A percentile compares a stretch with the other conserved stretches of the same genome.
Evolutionary conservation across 495 filamentous ascomycete genomes (phyloP).

Genomic region (Trichoderma orchidacearum): DNA sequence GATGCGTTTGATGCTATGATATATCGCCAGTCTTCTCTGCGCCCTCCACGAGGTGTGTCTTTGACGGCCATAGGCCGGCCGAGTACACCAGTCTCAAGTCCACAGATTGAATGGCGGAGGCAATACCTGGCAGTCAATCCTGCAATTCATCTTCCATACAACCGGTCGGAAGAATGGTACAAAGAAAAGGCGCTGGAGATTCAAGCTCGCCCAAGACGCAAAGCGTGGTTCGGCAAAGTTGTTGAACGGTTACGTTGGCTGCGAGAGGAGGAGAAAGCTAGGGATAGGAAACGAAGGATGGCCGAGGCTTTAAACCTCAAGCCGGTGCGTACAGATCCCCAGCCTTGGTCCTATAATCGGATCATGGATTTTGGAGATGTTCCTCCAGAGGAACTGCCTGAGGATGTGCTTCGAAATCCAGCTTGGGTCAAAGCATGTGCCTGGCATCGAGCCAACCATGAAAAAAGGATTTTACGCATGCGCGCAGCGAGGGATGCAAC

Average conservation of each 20-base stretch:
- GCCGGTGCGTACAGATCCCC: not conserved
- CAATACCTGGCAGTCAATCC: conserved; percentile 25
- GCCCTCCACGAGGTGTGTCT: not conserved
- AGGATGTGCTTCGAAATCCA: conserved; percentile 12
- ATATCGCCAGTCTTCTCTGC: not conserved
- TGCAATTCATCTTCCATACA: conserved; percentile 22
- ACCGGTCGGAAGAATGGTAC: conserved; percentile 23
- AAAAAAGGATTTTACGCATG: not conserved
- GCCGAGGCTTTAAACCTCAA: not conserved
- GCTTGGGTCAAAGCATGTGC: conserved; percentile 14
- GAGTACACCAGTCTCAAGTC: not conserved
- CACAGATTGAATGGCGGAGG: not conserved
- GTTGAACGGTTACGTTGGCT: conserved; percentile 19
- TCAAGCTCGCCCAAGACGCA: conserved; percentile 20
- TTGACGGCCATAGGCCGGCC: not conserved
- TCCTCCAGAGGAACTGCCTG: conserved; percentile 2
- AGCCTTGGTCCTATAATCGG: not conserved
- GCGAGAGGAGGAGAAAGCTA: conserved; percentile 7
- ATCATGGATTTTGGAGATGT: conserved; percentile 1
- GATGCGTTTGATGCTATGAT: not conserved
- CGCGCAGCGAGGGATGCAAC: not conserved
- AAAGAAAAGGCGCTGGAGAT: conserved; percentile 28
- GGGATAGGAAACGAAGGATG: not conserved
- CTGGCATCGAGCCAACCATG: conserved; percentile 2
- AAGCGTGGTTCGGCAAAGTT: conserved; percentile 25